These are phyloP conservation scores for Daphne laureola DNA, from an alignment of 441 rosid species.

Conservation along the genomic window DNA sequence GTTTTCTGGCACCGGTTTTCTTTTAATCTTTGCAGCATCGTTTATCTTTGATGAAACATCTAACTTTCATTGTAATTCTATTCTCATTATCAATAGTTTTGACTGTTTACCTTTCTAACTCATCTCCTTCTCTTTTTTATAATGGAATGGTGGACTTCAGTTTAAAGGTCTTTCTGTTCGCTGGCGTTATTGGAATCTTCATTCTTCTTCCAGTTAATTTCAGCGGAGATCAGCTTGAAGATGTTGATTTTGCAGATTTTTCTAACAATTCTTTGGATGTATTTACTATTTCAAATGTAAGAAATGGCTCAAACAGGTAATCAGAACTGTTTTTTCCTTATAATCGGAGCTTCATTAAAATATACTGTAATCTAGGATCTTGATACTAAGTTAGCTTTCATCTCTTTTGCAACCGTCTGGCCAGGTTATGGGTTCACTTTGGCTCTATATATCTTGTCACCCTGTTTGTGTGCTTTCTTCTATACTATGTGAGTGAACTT, in stretches of 20 bases:
- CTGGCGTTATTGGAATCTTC: conserved; percentile 81
- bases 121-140: conserved; percentile 1
- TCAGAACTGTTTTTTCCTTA: conserved; percentile 4
- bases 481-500: conserved; percentile 55
- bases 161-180: conserved; percentile 76
- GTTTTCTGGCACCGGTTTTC: not conserved
- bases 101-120: conserved; percentile 1
- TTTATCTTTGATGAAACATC: not conserved
- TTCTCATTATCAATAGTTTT: not conserved
- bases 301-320: conserved; percentile 62
- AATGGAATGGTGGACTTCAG: conserved; percentile 35
- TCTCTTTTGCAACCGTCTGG: conserved; percentile 9
- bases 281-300: conserved; percentile 78
- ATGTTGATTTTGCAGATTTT: conserved; percentile 60
- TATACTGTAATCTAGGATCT: no score
- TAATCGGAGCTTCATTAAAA: no score
- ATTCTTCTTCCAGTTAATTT: conserved; percentile 86
- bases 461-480: conserved; percentile 66
- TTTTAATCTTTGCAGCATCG: not conserved
- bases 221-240: conserved; percentile 54
- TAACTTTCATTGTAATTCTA: conserved; percentile 6
- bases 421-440: conserved; percentile 96
- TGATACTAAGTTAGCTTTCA: no score
- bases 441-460: conserved; percentile 70
- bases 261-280: conserved; percentile 73